Conservation (phyloP, 2,329 filamentous ascomycete species). For the Curvularia spicifera region DNA sequence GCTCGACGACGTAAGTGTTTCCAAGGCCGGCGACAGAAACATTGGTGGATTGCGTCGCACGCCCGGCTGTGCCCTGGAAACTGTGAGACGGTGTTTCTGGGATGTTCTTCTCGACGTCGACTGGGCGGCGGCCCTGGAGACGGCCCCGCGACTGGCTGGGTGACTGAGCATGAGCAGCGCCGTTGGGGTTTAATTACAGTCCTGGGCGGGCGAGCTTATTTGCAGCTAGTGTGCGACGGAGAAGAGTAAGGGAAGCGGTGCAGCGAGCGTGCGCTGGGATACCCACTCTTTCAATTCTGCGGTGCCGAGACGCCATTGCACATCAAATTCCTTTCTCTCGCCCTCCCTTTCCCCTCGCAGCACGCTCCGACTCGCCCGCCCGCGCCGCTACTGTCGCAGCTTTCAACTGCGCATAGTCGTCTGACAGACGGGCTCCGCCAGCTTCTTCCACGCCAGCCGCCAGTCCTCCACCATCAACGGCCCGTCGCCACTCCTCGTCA, state of each 20-base stretch:
- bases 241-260: too few species aligned
- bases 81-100: conserved; percentile 18
- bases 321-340: conserved; percentile 31
- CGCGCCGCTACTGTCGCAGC: conserved; percentile 28
- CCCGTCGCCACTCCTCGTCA: conserved; percentile 45
- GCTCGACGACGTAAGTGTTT: not conserved
- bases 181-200: not conserved
- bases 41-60: conserved; percentile 10
- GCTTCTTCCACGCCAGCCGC: conserved; percentile 17
- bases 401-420: conserved; percentile 16
- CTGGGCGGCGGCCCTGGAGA: too few species aligned
- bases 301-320: conserved; percentile 25
- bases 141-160: too few species aligned
- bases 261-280: conserved; percentile 2
- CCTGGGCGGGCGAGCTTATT: too few species aligned
- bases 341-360: conserved; percentile 13
- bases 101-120: not conserved
- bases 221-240: too few species aligned
- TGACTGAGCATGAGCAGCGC: too few species aligned
- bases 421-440: conserved; percentile 14
- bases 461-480: conserved; percentile 30
- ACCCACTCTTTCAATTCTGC: conserved; percentile 20
- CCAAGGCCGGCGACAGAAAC: conserved; percentile 4
- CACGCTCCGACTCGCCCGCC: conserved; percentile 12
- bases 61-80: conserved; percentile 3